phyloP scores from a whole-genome alignment of 2,329 filamentous ascomycete species.

The Fusarium cyanostomum region DNA sequence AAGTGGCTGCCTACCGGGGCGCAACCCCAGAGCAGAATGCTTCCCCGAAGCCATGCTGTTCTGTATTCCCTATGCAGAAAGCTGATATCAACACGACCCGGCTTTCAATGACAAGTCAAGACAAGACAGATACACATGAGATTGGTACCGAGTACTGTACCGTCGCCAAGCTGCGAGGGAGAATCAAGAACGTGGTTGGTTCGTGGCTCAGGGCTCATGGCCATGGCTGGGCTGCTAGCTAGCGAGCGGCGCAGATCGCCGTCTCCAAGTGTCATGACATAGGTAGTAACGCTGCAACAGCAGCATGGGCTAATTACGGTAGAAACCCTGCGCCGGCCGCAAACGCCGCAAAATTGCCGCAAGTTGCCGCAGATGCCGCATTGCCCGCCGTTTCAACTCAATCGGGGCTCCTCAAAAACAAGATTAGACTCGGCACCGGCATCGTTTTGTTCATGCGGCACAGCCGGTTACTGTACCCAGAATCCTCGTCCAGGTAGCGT shows the following conservation, averaged over 20 bases:
- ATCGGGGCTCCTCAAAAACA: slow-evolving; percentile 7
- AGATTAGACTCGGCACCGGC: slow-evolving; percentile 19
- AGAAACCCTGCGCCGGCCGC: slow-evolving; percentile 20
- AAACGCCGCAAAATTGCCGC: neutral
- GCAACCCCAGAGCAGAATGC: slow-evolving; percentile 31
- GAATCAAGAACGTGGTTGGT: too few species aligned
- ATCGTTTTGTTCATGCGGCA: slow-evolving; percentile 21
- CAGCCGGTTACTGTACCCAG: slow-evolving; percentile 35
- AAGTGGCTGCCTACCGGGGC: slow-evolving; percentile 31
- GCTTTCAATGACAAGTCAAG: neutral
- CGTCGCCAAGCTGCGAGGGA: too few species aligned
- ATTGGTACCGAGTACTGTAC: neutral
- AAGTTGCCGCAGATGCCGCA: slow-evolving; percentile 16
- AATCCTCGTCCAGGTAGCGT: slow-evolving; percentile 11
- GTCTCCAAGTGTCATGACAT: neutral
- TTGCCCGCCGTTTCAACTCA: too few species aligned
- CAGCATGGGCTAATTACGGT: slow-evolving; percentile 8
- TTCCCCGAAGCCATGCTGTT: slow-evolving; percentile 25
- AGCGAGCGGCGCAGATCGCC: neutral
- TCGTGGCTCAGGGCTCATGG: too few species aligned
- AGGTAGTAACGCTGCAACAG: neutral
- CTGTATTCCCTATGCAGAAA: neutral
- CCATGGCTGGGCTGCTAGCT: too few species aligned
- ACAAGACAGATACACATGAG: neutral
- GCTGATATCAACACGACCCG: slow-evolving; percentile 6